Evolutionary conservation across 1,139 yeast species (phyloP).

Genomic region (Suzukiozyma palmioleophila): DNA sequence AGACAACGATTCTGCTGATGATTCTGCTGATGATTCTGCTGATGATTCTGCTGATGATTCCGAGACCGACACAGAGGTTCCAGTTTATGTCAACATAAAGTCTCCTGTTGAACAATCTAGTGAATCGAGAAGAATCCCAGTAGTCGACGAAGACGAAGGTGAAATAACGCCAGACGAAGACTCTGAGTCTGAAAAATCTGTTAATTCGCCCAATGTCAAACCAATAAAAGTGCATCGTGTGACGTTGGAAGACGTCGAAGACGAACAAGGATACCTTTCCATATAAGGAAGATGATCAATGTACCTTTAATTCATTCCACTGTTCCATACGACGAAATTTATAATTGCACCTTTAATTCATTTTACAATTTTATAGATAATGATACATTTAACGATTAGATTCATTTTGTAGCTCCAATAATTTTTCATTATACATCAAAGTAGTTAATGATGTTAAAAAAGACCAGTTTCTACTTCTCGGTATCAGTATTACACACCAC

Average conservation of each 20-base stretch:
- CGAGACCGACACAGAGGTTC: not conserved
- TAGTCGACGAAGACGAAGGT: not conserved
- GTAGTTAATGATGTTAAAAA: too few species aligned
- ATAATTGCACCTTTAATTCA: too few species aligned
- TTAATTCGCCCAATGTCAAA: not conserved
- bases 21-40: not conserved
- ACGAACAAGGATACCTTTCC: conserved; percentile 3
- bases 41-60: not conserved
- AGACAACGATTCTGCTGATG: not conserved
- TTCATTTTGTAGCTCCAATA: too few species aligned
- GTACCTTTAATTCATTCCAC: too few species aligned
- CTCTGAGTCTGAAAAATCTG: not conserved
- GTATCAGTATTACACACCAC: too few species aligned
- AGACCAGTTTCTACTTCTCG: too few species aligned
- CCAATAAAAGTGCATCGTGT: not conserved
- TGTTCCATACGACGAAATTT: not conserved
- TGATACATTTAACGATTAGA: not conserved
- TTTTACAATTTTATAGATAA: too few species aligned
- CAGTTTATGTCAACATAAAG: not conserved
- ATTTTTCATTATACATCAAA: too few species aligned
- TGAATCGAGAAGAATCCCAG: conserved; percentile 10
- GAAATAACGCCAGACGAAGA: conserved; percentile 3
- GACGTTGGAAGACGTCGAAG: conserved; percentile 3
- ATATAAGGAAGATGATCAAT: not conserved
- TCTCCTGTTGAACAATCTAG: not conserved